Base-by-base conservation (phyloP, 2,329 filamentous ascomycete genomes). In the Epichloe brachyelytri region DNA sequence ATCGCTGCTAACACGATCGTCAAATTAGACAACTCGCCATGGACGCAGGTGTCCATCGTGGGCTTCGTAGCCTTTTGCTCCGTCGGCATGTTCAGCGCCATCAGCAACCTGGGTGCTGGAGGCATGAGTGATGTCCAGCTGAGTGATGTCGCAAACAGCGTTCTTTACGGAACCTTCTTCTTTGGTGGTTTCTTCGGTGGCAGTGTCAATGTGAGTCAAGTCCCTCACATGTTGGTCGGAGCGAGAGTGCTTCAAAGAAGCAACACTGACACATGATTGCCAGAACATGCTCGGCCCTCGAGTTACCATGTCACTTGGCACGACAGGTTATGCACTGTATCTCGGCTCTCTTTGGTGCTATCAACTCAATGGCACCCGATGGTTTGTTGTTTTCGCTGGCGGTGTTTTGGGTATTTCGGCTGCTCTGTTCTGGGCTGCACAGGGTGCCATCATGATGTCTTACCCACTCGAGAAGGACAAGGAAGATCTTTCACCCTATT, bases 371-470 rank as follows among this genome's bases (percentile, higher is more conserved):
- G 30, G 41, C 45, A 51, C 41, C n/a, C 30, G 46, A 36, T 51
- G 50, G 50, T 51, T 51, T 33, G 17, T 51, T 17, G 41, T 86
- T 59, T 88, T 89, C 58, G 80, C 86, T 3, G 86, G 86, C 57
- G 82, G 81, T 17, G 74, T 88, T 54, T 78, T 90, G 44, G 86
- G 86, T 67, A 70, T 87, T 51, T 89, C 85, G 61, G 86, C 86
- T 44, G 86, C 84, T 63, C 74, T 91, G 43, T 73, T 91, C 37
- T 91, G 86, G 86, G 83, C 83, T 37, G 86, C 84, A 1, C 86
- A 91, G 68, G 86, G 86, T 54, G 82, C 85, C 52, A 86, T 90
- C 62, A 90, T 90, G 83, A 91, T 95, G 81, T 82, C 85, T 40
- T 95, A 95, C 66, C 89, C 89, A 1, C 74, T 78, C 15, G 89